phyloP scores from a whole-genome alignment of 1,284 basidiomycete genomes.

The Malassezia nana region DNA sequence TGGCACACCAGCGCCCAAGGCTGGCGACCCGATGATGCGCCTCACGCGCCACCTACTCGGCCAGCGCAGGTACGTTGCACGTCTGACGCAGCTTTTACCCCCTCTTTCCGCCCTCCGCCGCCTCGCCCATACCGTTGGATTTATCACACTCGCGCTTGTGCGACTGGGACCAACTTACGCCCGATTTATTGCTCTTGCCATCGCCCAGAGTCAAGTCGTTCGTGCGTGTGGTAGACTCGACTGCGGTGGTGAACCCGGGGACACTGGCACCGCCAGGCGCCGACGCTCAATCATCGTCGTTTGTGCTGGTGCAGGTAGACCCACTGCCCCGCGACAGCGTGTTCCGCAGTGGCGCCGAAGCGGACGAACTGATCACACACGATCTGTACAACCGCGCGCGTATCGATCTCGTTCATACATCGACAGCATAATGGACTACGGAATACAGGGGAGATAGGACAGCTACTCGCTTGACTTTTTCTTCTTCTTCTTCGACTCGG shows the following conservation, averaged over 20 bases:
- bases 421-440: conserved; percentile 10
- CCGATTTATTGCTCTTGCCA: conserved; percentile 74
- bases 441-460: conserved; percentile 5
- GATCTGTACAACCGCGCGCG: conserved; percentile 22
- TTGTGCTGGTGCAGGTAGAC: conserved; percentile 18
- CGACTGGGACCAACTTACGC: conserved; percentile 50
- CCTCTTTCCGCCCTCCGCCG: conserved; percentile 72
- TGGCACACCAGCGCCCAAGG: conserved; percentile 18
- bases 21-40: conserved; percentile 65
- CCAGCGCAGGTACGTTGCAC: conserved; percentile 62
- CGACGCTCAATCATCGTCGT: not conserved
- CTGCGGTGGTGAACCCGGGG: conserved; percentile 60
- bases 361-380: conserved; percentile 9
- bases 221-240: conserved; percentile 57
- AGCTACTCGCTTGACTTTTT: conserved; percentile 19
- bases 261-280: not conserved
- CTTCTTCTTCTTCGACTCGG: conserved; percentile 35
- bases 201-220: conserved; percentile 50
- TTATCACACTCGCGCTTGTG: conserved; percentile 31
- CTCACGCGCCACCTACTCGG: conserved; percentile 69
- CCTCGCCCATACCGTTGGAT: conserved; percentile 50
- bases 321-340: conserved; percentile 7
- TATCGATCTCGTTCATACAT: conserved; percentile 23
- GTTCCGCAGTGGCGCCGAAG: not conserved
- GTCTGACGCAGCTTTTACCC: conserved; percentile 69